Percentiles rank a stretch among this genome's conserved stretches.
Conservation (phyloP, 306 rosid species). For the Morella rubra region DNA sequence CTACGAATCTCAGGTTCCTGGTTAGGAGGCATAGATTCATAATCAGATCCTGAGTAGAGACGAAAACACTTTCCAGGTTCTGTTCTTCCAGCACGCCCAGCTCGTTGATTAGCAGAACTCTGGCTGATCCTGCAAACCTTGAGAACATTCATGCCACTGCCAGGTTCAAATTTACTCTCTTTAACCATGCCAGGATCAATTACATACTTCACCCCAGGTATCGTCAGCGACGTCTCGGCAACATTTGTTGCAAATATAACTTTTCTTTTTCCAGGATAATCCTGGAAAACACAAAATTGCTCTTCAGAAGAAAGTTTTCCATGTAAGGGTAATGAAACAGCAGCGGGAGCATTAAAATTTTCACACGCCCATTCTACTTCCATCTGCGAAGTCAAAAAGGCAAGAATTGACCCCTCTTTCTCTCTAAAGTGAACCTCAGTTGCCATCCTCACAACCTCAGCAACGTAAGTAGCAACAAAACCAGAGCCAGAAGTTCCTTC, state of each 20-base stretch:
- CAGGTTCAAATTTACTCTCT: constrained; percentile 81
- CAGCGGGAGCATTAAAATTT: constrained; percentile 54
- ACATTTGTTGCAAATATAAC: constrained; percentile 91
- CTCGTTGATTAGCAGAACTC: constrained; percentile 94
- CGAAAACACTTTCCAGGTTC: constrained; percentile 92
- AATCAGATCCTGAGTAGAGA: constrained; percentile 74
- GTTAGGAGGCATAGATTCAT: constrained; percentile 58
- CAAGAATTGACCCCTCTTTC: constrained; percentile 79
- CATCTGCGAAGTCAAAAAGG: constrained; percentile 88
- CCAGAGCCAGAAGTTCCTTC: constrained; percentile 40
- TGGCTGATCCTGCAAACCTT: constrained; percentile 79
- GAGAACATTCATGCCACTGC: constrained; percentile 89
- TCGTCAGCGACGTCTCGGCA: constrained; percentile 93
- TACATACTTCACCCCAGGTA: constrained; percentile 94
- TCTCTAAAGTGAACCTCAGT: constrained; percentile 62
- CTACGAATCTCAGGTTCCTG: constrained; percentile 97
- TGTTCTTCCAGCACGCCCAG: constrained; percentile 98
- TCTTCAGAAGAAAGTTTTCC: constrained; percentile 83
- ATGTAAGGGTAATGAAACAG: constrained; percentile 76
- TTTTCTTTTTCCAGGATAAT: constrained; percentile 67
- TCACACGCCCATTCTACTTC: constrained; percentile 98
- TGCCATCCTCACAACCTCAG: constrained; percentile 70
- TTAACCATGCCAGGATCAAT: constrained; percentile 83
- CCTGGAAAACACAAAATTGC: constrained; percentile 70
- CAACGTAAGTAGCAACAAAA: constrained; percentile 52